phyloP scores from a whole-genome alignment of 352 stramenopile species.

The Phytophthora tubulina region DNA sequence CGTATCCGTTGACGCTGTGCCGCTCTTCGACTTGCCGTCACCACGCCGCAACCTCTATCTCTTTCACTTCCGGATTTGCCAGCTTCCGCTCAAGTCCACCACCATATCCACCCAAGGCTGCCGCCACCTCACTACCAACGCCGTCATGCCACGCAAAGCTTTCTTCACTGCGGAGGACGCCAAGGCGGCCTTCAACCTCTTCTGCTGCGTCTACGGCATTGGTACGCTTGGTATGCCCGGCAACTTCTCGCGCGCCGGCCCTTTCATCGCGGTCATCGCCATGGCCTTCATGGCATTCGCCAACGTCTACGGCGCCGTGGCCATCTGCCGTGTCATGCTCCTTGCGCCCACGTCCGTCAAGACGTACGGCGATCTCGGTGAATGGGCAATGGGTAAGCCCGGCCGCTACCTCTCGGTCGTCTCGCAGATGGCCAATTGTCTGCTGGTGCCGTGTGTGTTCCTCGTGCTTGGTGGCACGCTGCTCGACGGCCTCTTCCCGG shows the following conservation, averaged over 20 bases:
- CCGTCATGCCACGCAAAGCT: conserved; percentile 26
- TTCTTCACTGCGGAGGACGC: conserved; percentile 62
- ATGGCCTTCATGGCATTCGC: conserved; percentile 55
- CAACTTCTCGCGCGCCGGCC: conserved; percentile 60
- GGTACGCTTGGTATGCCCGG: conserved; percentile 65
- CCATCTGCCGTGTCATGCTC: conserved; percentile 49
- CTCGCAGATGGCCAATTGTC: conserved; percentile 6
- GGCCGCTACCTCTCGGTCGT: conserved; percentile 1
- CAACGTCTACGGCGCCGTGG: conserved; percentile 51
- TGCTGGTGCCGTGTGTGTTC: conserved; percentile 48
- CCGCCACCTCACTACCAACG: conserved; percentile 3
- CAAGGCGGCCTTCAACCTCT: conserved; percentile 54
- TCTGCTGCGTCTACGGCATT: conserved; percentile 66
- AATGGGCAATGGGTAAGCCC: conserved; percentile 37
- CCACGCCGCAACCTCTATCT: background rate
- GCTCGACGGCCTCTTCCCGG: conserved; percentile 43
- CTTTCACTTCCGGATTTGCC: background rate
- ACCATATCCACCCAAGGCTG: background rate
- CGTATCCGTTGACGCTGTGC: background rate
- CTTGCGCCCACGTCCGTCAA: conserved; percentile 42
- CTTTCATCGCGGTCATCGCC: conserved; percentile 44
- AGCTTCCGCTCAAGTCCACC: background rate
- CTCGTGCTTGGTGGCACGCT: conserved; percentile 7
- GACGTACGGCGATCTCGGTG: conserved; percentile 54
- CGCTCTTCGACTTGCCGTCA: background rate